Evolutionary conservation across 768 basidiomycete species (phyloP), one percentile per base, ranked within the genome.

Genomic region (Coprinopsis sp.): DNA sequence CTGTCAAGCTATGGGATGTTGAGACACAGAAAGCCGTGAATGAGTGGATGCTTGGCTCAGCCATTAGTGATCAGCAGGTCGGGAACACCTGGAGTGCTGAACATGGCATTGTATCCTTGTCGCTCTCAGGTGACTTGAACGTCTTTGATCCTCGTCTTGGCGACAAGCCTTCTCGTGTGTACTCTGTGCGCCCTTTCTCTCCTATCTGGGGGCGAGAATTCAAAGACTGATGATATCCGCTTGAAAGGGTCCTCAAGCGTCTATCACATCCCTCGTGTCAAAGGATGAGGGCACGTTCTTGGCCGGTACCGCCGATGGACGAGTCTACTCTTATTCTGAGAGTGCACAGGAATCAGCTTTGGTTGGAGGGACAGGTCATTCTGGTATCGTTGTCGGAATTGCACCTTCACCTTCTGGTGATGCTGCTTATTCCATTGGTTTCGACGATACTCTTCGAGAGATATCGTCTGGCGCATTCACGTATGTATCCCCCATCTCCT

Each of bases 1-100:
- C 87, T 2, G 91, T 94, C 43, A 90, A 89, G 57, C 65, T 95
- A 3, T 97, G 91, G 93, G 91, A 96, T 55, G 79, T 84, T 0
- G 78, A 84, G 56, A 74, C 82, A 0, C 74, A 74, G 49, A 87
- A 91, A 59, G 73, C 77, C 6, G 66, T 75, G 18, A 78, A 72
- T 13, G 79, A 79, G 1, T 94, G 87, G 82, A 76, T 73, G 1
- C 63, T 93, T 16, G 91, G 90, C 8, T 65, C 79, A 28, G 85
- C 81, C 16, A 66, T 95, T 23, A 68, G 73, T 23, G 67, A 87
- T 54, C 94, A 97, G 59, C 94, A 97, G 69, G 73, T 89, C 23
- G 94, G 94, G 22, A 87, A 86, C 54, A 78, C 80, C n/a, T 96
- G 91, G 90, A 83, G 73, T 43, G 79, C 77, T 33, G 70, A 77